These are phyloP conservation scores for Auricularia sp. DNA, from an alignment of 768 basidiomycete species.

Conservation along the genomic window DNA sequence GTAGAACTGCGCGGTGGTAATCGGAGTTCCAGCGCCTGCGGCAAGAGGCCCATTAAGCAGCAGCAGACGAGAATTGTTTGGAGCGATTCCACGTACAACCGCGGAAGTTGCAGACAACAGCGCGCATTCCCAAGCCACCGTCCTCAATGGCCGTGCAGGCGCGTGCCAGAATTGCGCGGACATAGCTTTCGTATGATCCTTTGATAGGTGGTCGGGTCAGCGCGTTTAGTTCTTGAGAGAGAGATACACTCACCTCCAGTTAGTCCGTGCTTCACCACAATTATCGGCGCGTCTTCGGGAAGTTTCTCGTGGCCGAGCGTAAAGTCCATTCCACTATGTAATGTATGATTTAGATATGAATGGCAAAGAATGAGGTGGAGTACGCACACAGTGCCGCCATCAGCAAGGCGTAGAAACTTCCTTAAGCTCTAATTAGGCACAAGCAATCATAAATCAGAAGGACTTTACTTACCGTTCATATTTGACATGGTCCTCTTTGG, in stretches of 20 bases:
- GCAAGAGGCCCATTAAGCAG: slow-evolving; percentile 6
- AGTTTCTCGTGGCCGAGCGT: slow-evolving; percentile 10
- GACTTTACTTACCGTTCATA: slow-evolving; percentile 21
- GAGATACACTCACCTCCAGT: slow-evolving; percentile 28
- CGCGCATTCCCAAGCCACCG: slow-evolving; percentile 87
- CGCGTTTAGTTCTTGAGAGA: slow-evolving; percentile 3
- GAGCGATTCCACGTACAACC: slow-evolving; percentile 51
- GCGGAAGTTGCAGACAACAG: slow-evolving; percentile 83
- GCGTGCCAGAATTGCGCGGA: slow-evolving; percentile 68
- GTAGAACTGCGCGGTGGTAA: slow-evolving; percentile 77
- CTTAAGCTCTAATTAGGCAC: slow-evolving; percentile 11
- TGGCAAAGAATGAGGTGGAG: slow-evolving; percentile 14
- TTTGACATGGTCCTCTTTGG: slow-evolving; percentile 25
- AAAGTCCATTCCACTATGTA: not conserved
- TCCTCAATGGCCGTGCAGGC: slow-evolving; percentile 58
- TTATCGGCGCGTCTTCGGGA: slow-evolving; percentile 31
- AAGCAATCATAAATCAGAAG: not conserved
- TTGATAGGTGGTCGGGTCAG: not conserved
- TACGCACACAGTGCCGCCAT: slow-evolving; percentile 32
- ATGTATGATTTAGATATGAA: not conserved
- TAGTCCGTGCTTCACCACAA: slow-evolving; percentile 34
- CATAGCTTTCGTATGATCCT: slow-evolving; percentile 88
- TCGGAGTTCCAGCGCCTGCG: slow-evolving; percentile 71
- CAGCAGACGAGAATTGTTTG: not conserved
- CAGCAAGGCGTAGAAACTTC: slow-evolving; percentile 26